These are phyloP conservation scores for Crepidotus sp. DNA, from an alignment of 1,284 basidiomycete genomes.

Conservation along the genomic window DNA sequence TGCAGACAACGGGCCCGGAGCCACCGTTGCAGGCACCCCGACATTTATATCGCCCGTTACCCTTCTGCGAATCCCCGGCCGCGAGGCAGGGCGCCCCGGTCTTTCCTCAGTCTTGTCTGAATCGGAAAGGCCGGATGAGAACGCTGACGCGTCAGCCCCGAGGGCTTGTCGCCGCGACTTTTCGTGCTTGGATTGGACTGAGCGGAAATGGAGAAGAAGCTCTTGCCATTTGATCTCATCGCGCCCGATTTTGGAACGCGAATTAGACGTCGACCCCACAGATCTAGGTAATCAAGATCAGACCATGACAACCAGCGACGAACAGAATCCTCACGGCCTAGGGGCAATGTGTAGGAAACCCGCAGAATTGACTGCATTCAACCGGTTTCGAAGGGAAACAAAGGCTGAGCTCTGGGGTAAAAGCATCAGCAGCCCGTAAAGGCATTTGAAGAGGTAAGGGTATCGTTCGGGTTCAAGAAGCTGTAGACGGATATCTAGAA, in stretches of 20 bases:
- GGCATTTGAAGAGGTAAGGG: conserved; percentile 93
- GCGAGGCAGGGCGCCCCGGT: conserved; percentile 23
- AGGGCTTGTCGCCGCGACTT: conserved; percentile 69
- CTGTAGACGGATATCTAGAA: conserved; percentile 86
- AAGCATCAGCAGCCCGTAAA: conserved; percentile 97
- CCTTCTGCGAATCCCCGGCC: conserved; percentile 46
- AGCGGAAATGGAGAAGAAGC: conserved; percentile 77
- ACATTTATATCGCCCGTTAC: conserved; percentile 42
- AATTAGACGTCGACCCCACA: conserved; percentile 5
- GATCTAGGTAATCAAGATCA: conserved; percentile 1
- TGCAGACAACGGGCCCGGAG: conserved; percentile 19
- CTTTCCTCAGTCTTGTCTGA: conserved; percentile 32
- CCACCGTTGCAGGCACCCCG: conserved; percentile 24
- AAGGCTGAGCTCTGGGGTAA: conserved; percentile 97
- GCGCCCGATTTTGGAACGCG: conserved; percentile 68
- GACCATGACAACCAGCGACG: neutral
- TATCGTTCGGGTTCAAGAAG: conserved; percentile 95
- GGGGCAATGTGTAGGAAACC: conserved; percentile 87
- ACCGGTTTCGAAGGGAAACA: conserved; percentile 85
- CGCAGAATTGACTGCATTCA: conserved; percentile 91
- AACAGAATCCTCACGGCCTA: conserved; percentile 50
- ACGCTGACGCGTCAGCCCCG: conserved; percentile 40
- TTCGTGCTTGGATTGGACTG: conserved; percentile 79
- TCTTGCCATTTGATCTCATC: conserved; percentile 95
- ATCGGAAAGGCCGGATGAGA: conserved; percentile 36